Evolutionary conservation across 208 protist genomes (phyloP), one percentile per base, ranked within the genome.

Genomic region (Trypanosoma rangeli): DNA sequence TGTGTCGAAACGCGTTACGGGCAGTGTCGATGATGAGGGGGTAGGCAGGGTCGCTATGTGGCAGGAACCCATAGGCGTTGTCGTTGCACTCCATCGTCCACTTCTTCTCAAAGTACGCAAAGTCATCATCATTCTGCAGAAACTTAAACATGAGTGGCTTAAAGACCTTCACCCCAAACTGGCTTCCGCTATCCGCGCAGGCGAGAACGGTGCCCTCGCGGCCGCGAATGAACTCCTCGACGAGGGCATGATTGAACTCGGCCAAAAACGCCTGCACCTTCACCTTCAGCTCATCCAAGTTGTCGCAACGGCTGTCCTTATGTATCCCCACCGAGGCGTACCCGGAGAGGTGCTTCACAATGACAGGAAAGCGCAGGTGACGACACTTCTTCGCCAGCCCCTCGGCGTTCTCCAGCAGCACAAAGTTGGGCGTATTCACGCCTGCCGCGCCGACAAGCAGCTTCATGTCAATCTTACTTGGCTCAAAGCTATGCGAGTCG

Each of bases 401-500:
- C 42, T 92, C 83, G 2, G 70, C 60, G 72, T 77, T 87, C 50
- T 86, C 71, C 20, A 93, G 76, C n/a, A 96, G 73, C 20, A 89
- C 88, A 83, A 93, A 94, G 66, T 91, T 91, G 7, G 89, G 87
- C 66, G 88, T 86, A 52, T 79, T 82, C 59, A 96, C 86, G 22
- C 88, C 86, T 22, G 84, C 84, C 16, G 82, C 86, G 28, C 78
- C 84, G 10, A 94, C 91, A 29, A 94, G 82, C 49, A 96, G 60
- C 76, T 96, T 96, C 91, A 96, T 96, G 63, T 89, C 87, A 68
- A 94, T 89, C 64, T 96, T 96, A 63, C 82, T 93, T 0, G 91
- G 91, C 68, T 96, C 91, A 68, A 93, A 96, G 70, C 86, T 85
- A 57, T 71, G 80, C 29, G 85, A 91, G 76, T 96, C 88, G 29